Evolutionary conservation across 163 green algal genomes (phyloP).

Genomic region (Scenedesmus sp.): DNA sequence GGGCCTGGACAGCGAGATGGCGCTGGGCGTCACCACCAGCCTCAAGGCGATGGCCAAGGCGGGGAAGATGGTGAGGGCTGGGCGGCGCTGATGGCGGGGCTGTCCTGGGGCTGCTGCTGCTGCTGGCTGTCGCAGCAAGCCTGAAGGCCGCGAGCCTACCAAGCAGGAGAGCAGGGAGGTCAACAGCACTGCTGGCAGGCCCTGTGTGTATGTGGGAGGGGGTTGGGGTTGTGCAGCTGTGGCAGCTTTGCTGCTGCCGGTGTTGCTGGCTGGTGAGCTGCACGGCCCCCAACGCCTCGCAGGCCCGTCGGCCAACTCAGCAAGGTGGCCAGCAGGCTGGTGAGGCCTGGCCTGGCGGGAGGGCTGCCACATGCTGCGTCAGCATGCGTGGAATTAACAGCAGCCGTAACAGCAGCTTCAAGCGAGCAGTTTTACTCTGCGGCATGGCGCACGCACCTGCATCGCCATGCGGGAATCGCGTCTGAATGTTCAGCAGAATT

Average conservation of each 20-base stretch:
- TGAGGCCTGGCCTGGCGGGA: too few relatives aligned
- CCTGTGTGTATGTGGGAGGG: too few relatives aligned
- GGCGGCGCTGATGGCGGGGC: not conserved
- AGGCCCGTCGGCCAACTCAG: too few relatives aligned
- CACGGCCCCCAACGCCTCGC: too few relatives aligned
- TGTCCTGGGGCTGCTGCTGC: not conserved
- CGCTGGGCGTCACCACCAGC: conserved; percentile 2
- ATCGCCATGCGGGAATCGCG: not conserved
- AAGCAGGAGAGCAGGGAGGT: too few relatives aligned
- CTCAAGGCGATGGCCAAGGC: not conserved
- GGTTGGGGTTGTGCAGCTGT: too few relatives aligned
- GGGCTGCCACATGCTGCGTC: too few relatives aligned
- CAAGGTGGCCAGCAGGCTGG: too few relatives aligned
- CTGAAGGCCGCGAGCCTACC: not conserved
- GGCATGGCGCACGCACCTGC: not conserved
- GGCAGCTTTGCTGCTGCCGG: too few relatives aligned
- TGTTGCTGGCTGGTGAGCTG: too few relatives aligned
- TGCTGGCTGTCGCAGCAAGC: not conserved
- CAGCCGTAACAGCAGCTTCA: not conserved
- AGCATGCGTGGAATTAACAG: not conserved
- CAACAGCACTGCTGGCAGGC: too few relatives aligned
- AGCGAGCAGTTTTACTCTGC: not conserved
- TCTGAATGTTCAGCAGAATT: too few relatives aligned
- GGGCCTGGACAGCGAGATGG: conserved; percentile 72
- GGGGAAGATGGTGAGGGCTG: conserved; percentile 31